These are phyloP conservation scores for Helianthus annuus DNA, from an alignment of 129 eudicot genomes.

Conservation along the genomic window DNA sequence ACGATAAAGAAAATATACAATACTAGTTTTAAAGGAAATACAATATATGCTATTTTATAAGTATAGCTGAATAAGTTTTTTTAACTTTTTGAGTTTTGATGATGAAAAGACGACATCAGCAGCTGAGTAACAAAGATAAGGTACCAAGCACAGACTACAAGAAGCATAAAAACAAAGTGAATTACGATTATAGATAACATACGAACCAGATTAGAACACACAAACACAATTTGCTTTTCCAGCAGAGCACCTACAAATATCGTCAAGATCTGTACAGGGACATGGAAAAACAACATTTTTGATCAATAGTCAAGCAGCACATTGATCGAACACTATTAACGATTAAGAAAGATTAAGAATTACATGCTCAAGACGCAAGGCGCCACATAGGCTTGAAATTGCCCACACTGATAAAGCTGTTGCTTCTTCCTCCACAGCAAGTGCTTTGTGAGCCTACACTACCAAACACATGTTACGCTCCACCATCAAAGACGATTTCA, in stretches of 20 bases:
- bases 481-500: slow-evolving; percentile 7
- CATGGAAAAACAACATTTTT: slow-evolving; percentile 2
- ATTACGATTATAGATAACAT: slow-evolving; percentile 9
- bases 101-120: background rate
- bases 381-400: slow-evolving; percentile 86
- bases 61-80: background rate
- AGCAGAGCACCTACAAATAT: slow-evolving; percentile 88
- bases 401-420: slow-evolving; percentile 89
- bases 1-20: background rate
- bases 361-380: slow-evolving; percentile 95
- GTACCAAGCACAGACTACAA: background rate
- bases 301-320: slow-evolving; percentile 5
- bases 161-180: slow-evolving; percentile 8
- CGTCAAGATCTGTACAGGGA: slow-evolving; percentile 69
- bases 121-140: background rate
- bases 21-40: background rate
- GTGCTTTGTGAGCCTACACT: slow-evolving; percentile 69
- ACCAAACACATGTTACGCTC: slow-evolving; percentile 17
- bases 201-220: slow-evolving; percentile 83
- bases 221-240: slow-evolving; percentile 90
- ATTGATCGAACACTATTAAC: background rate
- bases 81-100: background rate
- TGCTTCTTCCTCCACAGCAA: slow-evolving; percentile 94
- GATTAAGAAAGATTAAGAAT: slow-evolving; percentile 14
- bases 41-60: background rate